Evolutionary conservation across 2,329 filamentous ascomycete genomes (phyloP).

Genomic region (Colletotrichum camelliae): DNA sequence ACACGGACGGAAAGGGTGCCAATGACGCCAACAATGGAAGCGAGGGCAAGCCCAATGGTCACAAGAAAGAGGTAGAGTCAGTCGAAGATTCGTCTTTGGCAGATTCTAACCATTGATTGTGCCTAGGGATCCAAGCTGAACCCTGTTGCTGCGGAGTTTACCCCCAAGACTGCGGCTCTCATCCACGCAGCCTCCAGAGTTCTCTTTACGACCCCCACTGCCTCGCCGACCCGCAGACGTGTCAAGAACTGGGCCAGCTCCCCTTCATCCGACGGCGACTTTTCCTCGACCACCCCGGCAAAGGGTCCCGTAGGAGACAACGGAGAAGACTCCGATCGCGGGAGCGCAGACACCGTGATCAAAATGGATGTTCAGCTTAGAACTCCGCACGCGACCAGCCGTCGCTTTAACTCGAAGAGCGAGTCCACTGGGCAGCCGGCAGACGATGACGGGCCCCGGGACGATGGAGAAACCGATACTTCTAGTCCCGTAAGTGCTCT

Average conservation of each 20-base stretch:
- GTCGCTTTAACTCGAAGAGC: slow-evolving; percentile 12
- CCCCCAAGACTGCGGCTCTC: slow-evolving; percentile 43
- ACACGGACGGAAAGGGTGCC: background rate
- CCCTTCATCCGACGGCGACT: background rate
- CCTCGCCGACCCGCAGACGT: background rate
- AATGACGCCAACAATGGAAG: background rate
- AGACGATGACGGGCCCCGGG: background rate
- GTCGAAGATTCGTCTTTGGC: slow-evolving; percentile 22
- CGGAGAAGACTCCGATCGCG: background rate
- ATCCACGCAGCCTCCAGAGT: background rate
- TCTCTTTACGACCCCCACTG: slow-evolving; percentile 6
- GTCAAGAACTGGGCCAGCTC: slow-evolving; percentile 9
- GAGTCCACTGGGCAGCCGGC: background rate
- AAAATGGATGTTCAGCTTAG: slow-evolving; percentile 5
- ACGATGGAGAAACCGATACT: background rate
- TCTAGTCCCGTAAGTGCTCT: background rate
- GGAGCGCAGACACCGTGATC: slow-evolving; percentile 6
- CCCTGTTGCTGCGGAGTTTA: slow-evolving; percentile 61
- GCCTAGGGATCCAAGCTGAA: slow-evolving; percentile 58
- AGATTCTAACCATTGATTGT: slow-evolving; percentile 47
- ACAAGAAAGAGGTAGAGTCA: slow-evolving; percentile 56
- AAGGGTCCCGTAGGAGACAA: background rate
- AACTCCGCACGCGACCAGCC: background rate
- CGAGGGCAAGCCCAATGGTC: slow-evolving; percentile 36
- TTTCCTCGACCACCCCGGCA: background rate